Evolutionary conservation across 352 stramenopile species (phyloP).

Genomic region (Vaucheria bursata): DNA sequence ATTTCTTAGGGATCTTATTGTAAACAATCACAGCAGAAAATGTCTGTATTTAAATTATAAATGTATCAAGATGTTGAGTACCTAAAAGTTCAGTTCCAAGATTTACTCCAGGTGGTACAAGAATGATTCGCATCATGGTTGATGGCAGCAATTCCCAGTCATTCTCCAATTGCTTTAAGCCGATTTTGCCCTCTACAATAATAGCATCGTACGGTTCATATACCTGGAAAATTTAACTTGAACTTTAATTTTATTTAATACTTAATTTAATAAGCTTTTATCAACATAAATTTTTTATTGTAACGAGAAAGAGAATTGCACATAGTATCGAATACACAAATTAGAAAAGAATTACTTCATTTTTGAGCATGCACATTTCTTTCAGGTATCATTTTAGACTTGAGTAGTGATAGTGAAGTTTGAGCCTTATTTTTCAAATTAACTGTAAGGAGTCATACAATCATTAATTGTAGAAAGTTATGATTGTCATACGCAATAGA

Average conservation of each 20-base stretch:
- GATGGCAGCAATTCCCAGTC: background rate
- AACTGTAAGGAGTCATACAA: too few relatives aligned
- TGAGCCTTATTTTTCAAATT: too few relatives aligned
- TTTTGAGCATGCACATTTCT: background rate
- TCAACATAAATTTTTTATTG: background rate
- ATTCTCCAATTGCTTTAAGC: conserved; percentile 20
- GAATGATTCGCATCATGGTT: background rate
- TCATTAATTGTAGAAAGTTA: too few relatives aligned
- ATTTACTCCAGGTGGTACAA: too few relatives aligned
- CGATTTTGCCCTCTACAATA: conserved; percentile 22
- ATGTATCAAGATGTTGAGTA: too few relatives aligned
- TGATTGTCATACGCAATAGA: too few relatives aligned
- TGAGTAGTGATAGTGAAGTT: background rate
- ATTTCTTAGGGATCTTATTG: too few relatives aligned
- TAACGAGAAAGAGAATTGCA: background rate
- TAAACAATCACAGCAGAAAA: too few relatives aligned
- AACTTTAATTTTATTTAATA: background rate
- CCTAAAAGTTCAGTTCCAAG: too few relatives aligned
- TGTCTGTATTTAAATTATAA: too few relatives aligned
- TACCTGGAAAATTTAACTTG: background rate
- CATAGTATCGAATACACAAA: background rate
- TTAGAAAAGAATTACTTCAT: background rate
- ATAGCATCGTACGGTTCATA: conserved; percentile 4
- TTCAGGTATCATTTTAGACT: background rate
- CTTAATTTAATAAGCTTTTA: background rate